A percentile compares a stretch with the other conserved stretches of the same genome.
Evolutionary conservation across 148 eudicot species (phyloP).

Genomic region (Chenopodium album): DNA sequence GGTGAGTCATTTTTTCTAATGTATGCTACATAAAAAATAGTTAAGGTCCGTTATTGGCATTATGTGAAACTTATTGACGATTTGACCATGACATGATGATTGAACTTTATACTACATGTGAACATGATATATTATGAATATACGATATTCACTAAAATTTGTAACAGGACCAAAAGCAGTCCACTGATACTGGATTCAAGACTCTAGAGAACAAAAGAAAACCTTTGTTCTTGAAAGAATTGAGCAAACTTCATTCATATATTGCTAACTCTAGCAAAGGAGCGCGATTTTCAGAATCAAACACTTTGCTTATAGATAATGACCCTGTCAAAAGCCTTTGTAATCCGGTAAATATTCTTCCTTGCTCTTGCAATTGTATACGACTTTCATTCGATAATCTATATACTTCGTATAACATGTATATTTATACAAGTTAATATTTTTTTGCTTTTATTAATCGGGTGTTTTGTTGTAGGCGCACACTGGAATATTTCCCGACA

Average conservation of each 20-base stretch:
- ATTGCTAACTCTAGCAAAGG: slow-evolving; percentile 5
- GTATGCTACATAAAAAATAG: no score
- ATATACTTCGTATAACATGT: neutral
- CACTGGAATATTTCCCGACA: slow-evolving; percentile 38
- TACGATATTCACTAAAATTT: no score
- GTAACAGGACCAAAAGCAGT: slow-evolving; percentile 10
- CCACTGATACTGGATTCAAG: slow-evolving; percentile 17
- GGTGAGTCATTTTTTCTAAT: no score
- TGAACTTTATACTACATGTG: no score
- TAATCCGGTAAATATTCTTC: slow-evolving; percentile 10
- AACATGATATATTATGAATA: no score
- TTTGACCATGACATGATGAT: no score
- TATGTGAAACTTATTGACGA: no score
- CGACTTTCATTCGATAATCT: neutral
- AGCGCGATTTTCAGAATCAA: slow-evolving; percentile 12
- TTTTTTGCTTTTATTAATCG: neutral
- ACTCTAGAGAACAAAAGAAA: neutral
- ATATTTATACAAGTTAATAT: no score
- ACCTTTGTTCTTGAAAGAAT: slow-evolving; percentile 26
- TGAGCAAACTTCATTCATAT: slow-evolving; percentile 1
- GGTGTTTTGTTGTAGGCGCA: neutral
- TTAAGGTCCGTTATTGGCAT: no score
- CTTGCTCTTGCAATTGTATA: neutral
- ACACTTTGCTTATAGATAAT: slow-evolving; percentile 22
- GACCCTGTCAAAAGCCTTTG: slow-evolving; percentile 21